Conservation (phyloP, 2,329 filamentous ascomycete species). For the Ilyonectria mors-panacis region DNA sequence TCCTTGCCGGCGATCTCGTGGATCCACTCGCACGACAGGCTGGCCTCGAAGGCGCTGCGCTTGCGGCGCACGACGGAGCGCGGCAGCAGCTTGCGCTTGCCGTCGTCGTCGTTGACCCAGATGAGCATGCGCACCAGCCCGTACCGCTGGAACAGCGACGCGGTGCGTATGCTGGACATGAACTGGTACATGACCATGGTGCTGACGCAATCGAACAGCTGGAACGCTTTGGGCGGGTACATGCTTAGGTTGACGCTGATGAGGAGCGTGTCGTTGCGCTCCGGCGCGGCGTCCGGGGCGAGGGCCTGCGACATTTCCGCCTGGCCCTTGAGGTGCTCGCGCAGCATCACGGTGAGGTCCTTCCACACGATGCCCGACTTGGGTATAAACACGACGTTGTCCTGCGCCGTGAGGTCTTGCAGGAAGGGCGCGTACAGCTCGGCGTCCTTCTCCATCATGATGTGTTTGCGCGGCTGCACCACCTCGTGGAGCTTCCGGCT, state of each 20-base stretch:
- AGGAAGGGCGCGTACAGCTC: conserved; percentile 74
- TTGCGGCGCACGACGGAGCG: conserved; percentile 68
- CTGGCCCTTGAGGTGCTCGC: conserved; percentile 69
- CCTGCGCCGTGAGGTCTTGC: conserved; percentile 65
- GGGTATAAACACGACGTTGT: conserved; percentile 65
- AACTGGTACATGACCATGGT: conserved; percentile 74
- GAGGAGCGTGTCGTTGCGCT: conserved; percentile 80
- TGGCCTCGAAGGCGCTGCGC: conserved; percentile 71
- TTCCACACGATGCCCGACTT: conserved; percentile 73
- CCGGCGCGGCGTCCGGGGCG: conserved; percentile 56
- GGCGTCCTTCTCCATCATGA: conserved; percentile 83
- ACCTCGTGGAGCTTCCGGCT: conserved; percentile 82
- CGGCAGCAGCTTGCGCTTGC: conserved; percentile 74
- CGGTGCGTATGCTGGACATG: conserved; percentile 69
- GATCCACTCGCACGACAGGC: conserved; percentile 72
- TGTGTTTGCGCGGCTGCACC: conserved; percentile 84
- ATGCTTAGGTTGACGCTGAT: conserved; percentile 77
- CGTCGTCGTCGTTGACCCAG: conserved; percentile 73
- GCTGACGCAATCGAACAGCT: conserved; percentile 69
- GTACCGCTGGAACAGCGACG: conserved; percentile 78
- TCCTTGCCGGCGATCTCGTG: conserved; percentile 69
- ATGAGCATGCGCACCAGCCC: conserved; percentile 85
- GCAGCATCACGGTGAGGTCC: conserved; percentile 70
- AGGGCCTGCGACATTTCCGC: conserved; percentile 42
- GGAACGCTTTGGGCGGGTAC: conserved; percentile 65